A percentile compares a stretch with the other conserved stretches of the same genome.
These are phyloP conservation scores for Mortierella sp. DNA, from an alignment of 371 early-diverging fungal species.

Conservation along the genomic window DNA sequence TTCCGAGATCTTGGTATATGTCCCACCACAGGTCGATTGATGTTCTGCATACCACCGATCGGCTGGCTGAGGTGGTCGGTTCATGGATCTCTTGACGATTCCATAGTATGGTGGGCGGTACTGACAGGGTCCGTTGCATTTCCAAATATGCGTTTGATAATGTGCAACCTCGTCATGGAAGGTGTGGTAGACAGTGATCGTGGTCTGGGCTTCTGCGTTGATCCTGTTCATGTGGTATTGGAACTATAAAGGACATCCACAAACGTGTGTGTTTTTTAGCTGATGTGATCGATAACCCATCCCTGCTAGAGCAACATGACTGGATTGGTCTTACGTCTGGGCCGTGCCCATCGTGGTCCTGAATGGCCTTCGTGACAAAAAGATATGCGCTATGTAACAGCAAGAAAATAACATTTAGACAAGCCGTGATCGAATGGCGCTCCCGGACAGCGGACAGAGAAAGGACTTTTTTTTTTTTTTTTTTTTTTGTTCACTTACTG, in stretches of 20 bases:
- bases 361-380: conserved; percentile 64
- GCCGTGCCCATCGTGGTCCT: conserved; percentile 58
- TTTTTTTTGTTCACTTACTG: conserved; percentile 30
- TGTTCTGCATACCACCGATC: conserved; percentile 74
- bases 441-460: conserved; percentile 11
- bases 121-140: conserved; percentile 71
- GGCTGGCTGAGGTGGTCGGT: conserved; percentile 74
- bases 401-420: no score
- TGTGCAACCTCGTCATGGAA: conserved; percentile 73
- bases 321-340: conserved; percentile 58
- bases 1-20: conserved; percentile 65
- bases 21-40: conserved; percentile 69
- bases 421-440: no score
- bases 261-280: conserved; percentile 56
- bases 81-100: conserved; percentile 70
- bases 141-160: conserved; percentile 74
- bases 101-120: conserved; percentile 72
- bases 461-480: no score
- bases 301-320: background rate
- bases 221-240: conserved; percentile 62
- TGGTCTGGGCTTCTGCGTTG: conserved; percentile 62
- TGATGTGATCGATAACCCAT: no score
- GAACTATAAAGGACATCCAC: conserved; percentile 18
- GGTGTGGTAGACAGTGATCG: conserved; percentile 73
- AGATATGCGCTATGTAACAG: conserved; percentile 59